A percentile compares a stretch with the other conserved stretches of the same genome.
phyloP scores from a whole-genome alignment of 75 land plant genomes.

The Cryptomeria japonica region DNA sequence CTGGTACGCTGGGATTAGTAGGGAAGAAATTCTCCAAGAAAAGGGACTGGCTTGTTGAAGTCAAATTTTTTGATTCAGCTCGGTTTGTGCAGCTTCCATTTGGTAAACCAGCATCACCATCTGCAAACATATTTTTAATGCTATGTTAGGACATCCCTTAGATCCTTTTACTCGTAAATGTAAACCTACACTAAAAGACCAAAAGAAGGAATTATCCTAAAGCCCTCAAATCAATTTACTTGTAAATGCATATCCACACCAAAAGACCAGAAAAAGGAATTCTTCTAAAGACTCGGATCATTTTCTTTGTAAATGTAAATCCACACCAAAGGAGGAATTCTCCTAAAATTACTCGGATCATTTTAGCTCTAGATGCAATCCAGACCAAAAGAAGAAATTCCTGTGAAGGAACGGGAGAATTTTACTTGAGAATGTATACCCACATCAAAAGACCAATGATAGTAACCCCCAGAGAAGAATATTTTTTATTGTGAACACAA shows the following conservation, averaged over 20 bases:
- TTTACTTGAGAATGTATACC: neutral
- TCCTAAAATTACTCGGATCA: neutral
- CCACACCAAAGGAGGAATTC: neutral
- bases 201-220: neutral
- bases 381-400: neutral
- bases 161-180: neutral
- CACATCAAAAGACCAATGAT: neutral
- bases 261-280: neutral
- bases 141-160: conserved; percentile 12
- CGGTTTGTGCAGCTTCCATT: conserved; percentile 11
- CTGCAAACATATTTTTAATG: conserved; percentile 15
- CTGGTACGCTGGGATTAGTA: neutral
- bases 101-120: conserved; percentile 11
- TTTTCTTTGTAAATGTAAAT: neutral
- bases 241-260: neutral
- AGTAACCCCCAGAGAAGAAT: neutral
- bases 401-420: neutral
- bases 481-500: neutral
- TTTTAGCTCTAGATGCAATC: neutral
- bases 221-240: neutral
- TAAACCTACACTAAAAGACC: neutral
- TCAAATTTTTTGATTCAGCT: conserved; percentile 18
- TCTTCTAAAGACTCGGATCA: neutral
- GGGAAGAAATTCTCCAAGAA: conserved; percentile 32
- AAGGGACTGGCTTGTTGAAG: conserved; percentile 11